phyloP scores from a whole-genome alignment of 2,329 filamentous ascomycete species.

The Celoporthe dispersa region DNA sequence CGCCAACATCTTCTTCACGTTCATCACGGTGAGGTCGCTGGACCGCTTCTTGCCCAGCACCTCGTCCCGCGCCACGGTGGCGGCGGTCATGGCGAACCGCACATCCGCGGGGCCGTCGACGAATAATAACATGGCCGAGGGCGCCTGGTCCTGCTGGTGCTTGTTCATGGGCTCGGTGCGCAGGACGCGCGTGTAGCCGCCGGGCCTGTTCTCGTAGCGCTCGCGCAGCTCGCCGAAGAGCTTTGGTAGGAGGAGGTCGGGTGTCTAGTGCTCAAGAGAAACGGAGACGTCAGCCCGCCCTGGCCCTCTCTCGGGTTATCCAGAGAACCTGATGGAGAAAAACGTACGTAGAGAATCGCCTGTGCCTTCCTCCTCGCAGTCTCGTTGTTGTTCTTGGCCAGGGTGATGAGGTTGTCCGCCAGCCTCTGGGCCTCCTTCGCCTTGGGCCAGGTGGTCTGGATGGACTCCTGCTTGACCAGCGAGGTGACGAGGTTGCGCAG shows the following conservation, averaged over 20 bases:
- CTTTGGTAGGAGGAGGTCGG: constrained; percentile 75
- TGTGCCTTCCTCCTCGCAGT: constrained; percentile 76
- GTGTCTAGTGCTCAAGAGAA: constrained; percentile 54
- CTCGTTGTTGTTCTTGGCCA: constrained; percentile 91
- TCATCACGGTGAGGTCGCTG: constrained; percentile 75
- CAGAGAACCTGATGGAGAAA: too few relatives aligned
- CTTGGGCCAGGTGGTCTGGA: constrained; percentile 94
- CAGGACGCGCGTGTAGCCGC: constrained; percentile 93
- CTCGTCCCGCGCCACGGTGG: constrained; percentile 72
- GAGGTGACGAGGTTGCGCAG: constrained; percentile 96
- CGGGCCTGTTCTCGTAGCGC: constrained; percentile 78
- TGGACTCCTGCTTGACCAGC: constrained; percentile 89
- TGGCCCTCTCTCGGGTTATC: not conserved
- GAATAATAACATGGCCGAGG: constrained; percentile 88
- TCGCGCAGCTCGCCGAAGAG: constrained; percentile 82
- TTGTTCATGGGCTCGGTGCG: constrained; percentile 88
- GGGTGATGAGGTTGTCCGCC: constrained; percentile 91
- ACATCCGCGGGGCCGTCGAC: constrained; percentile 94
- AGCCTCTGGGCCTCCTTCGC: constrained; percentile 95
- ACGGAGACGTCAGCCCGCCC: not conserved
- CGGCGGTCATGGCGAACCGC: constrained; percentile 91
- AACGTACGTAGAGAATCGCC: constrained; percentile 81
- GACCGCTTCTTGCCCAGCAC: constrained; percentile 50
- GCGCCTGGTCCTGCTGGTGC: constrained; percentile 81
- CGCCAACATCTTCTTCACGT: constrained; percentile 81